Evolutionary conservation across 192 early-diverging fungal genomes (phyloP).

Genomic region (Linnemannia exigua): DNA sequence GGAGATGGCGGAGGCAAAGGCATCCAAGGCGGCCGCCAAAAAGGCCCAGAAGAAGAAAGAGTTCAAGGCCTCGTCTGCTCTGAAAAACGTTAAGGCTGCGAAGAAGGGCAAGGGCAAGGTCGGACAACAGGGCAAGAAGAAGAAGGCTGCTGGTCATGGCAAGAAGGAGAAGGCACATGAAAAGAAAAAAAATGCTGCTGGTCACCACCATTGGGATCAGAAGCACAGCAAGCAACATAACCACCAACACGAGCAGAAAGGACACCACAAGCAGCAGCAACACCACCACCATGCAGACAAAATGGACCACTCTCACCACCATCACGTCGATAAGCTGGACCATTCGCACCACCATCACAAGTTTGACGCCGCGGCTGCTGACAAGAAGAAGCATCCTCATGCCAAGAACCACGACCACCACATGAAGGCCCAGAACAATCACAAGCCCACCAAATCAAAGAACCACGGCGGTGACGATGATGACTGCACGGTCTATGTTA

Average conservation of each 20-base stretch:
- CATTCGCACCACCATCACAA: conserved; percentile 10
- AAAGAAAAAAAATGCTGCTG: not conserved
- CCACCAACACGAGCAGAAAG: not conserved
- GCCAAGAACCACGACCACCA: not conserved
- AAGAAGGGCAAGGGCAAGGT: not conserved
- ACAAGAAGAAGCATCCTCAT: conserved; percentile 6
- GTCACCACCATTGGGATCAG: not conserved
- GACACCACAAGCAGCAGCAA: not conserved
- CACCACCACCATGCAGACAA: not conserved
- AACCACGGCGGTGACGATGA: not conserved
- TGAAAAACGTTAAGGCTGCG: conserved; percentile 1
- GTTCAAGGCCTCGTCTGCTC: not conserved
- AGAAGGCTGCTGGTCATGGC: not conserved
- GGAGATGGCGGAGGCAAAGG: not conserved
- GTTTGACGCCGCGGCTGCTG: not conserved
- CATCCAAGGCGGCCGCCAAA: too few relatives aligned
- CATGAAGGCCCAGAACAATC: not conserved
- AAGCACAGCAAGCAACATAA: not conserved
- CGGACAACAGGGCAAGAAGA: not conserved
- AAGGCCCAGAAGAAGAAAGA: not conserved
- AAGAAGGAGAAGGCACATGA: not conserved
- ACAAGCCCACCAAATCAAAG: conserved; percentile 14
- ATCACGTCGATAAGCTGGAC: not conserved
- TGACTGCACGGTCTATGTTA: conserved; percentile 18
- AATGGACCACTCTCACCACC: not conserved